Conservation (phyloP, 768 basidiomycete genomes). For the Amanita pseudoporphyria region DNA sequence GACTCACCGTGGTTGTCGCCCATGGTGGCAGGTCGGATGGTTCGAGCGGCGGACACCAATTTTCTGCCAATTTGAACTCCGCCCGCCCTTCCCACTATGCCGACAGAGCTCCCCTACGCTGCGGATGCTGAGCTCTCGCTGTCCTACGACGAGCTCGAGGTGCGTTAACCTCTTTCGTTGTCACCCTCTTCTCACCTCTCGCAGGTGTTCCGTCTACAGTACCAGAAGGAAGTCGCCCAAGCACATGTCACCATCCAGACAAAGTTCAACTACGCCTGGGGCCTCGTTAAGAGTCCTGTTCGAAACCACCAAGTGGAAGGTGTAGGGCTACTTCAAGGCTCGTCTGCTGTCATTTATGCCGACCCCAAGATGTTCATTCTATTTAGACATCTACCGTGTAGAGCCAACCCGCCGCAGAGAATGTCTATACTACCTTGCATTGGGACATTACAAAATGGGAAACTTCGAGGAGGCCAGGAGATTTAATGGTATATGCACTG, state of each 20-base stretch:
- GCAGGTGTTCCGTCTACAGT: constrained; percentile 80
- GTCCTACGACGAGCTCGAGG: constrained; percentile 85
- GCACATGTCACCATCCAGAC: constrained; percentile 88
- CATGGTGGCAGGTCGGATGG: constrained; percentile 21
- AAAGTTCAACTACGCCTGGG: constrained; percentile 98
- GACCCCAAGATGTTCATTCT: constrained; percentile 8
- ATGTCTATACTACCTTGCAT: constrained; percentile 92
- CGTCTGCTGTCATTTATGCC: not conserved
- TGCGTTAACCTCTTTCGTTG: constrained; percentile 19
- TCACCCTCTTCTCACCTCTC: not conserved
- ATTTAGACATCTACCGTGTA: constrained; percentile 79
- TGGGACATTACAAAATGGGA: constrained; percentile 95
- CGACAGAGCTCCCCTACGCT: constrained; percentile 88
- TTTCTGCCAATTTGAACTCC: constrained; percentile 28
- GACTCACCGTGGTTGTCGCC: constrained; percentile 51
- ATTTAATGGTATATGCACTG: constrained; percentile 71
- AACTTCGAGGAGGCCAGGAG: constrained; percentile 88
- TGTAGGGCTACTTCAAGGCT: constrained; percentile 84
- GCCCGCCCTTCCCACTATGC: constrained; percentile 28
- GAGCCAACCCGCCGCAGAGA: constrained; percentile 85
- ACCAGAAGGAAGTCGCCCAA: constrained; percentile 78
- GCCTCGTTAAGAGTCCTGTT: constrained; percentile 84
- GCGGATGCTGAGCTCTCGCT: constrained; percentile 89
- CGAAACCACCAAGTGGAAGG: constrained; percentile 87
- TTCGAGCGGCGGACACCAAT: constrained; percentile 11